Percentiles rank a stretch among this genome's conserved stretches.
Evolutionary conservation across 305 asterid genomes (phyloP).

Genomic region (Euphrasia arctica): DNA sequence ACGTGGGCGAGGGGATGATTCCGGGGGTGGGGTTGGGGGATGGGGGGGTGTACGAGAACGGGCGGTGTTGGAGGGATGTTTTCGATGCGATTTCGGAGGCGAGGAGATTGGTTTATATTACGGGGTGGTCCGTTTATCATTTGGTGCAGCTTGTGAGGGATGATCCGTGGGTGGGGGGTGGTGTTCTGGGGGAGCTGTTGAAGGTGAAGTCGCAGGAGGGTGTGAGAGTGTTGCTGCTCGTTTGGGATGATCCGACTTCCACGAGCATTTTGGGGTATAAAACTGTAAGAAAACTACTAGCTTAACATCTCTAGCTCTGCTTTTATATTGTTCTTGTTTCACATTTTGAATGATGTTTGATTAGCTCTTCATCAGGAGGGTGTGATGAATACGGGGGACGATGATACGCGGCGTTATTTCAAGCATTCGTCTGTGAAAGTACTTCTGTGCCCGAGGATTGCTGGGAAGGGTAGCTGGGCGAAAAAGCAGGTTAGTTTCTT

Average conservation of each 20-base stretch:
- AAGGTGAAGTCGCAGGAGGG: conserved; percentile 6
- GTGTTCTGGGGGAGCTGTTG: conserved; percentile 70
- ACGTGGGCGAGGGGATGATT: conserved; percentile 50
- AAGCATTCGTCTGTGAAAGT: conserved; percentile 90
- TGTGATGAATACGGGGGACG: conserved; percentile 88
- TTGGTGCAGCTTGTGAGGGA: conserved; percentile 74
- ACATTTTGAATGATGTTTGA: conserved; percentile 22
- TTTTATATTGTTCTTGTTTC: background rate
- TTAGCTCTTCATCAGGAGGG: conserved; percentile 55
- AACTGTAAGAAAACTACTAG: conserved; percentile 1
- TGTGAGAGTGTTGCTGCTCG: conserved; percentile 8
- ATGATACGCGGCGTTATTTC: conserved; percentile 83
- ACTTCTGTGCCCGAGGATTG: conserved; percentile 76
- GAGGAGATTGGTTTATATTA: conserved; percentile 70
- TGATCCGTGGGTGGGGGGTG: conserved; percentile 35
- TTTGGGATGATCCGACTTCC: conserved; percentile 7
- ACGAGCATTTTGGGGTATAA: conserved; percentile 7
- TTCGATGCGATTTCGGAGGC: conserved; percentile 69
- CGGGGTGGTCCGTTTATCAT: conserved; percentile 97
- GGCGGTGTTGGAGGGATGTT: conserved; percentile 78
- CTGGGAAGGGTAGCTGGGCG: conserved; percentile 86
- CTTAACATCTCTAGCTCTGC: background rate
- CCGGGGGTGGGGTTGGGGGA: conserved; percentile 55
- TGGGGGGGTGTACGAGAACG: conserved; percentile 48
- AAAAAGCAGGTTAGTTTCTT: conserved; percentile 60